A percentile compares a stretch with the other conserved stretches of the same genome.
phyloP scores from a whole-genome alignment of 345 rosid species.

The Clausena lansium region DNA sequence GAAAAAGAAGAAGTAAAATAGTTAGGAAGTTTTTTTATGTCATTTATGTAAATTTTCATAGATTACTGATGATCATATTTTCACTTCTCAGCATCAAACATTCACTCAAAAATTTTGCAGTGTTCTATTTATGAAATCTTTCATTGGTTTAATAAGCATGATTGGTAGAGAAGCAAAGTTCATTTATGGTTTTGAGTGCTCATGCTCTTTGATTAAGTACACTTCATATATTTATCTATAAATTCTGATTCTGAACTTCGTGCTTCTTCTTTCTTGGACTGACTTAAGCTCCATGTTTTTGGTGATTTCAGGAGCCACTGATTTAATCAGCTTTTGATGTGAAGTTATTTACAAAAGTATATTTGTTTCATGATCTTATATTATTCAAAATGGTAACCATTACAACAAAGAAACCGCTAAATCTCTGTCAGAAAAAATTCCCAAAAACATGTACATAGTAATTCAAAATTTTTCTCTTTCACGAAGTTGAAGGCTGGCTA shows the following conservation, averaged over 20 bases:
- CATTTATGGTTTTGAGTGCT: not conserved
- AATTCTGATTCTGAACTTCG: not conserved
- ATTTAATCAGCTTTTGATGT: not conserved
- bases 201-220: not conserved
- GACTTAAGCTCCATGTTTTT: not conserved
- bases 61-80: not conserved
- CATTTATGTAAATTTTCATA: slow-evolving; percentile 4
- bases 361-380: not conserved
- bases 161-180: not conserved
- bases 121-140: not conserved
- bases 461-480: not conserved
- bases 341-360: not conserved
- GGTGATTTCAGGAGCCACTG: not conserved
- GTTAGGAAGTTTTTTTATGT: slow-evolving; percentile 13
- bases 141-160: not conserved
- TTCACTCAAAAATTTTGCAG: not conserved
- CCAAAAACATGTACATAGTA: not conserved
- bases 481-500: not conserved
- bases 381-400: not conserved
- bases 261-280: not conserved
- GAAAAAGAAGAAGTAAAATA: not conserved
- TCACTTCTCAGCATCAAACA: not conserved
- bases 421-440: not conserved
- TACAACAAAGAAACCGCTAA: not conserved
- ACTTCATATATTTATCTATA: not conserved